These are phyloP conservation scores for Cryptococcus maquisensis DNA, from an alignment of 1,284 basidiomycete genomes.

Conservation along the genomic window DNA sequence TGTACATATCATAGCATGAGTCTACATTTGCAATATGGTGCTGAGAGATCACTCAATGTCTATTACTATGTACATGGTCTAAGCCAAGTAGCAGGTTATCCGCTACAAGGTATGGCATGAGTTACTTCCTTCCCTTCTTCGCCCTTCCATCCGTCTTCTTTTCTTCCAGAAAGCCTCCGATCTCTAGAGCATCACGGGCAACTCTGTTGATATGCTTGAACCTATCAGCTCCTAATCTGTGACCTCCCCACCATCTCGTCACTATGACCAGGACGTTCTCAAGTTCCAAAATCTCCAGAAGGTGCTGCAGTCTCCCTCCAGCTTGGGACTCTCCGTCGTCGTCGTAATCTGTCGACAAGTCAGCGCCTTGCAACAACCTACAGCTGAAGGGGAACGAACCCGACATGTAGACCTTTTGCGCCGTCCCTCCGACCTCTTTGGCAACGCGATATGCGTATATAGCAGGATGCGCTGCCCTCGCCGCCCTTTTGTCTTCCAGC, in stretches of 20 bases:
- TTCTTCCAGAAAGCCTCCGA: slow-evolving; percentile 54
- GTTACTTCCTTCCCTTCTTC: slow-evolving; percentile 20
- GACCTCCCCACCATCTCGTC: slow-evolving; percentile 52
- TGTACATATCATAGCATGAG: too few species aligned
- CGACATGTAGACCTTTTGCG: slow-evolving; percentile 33
- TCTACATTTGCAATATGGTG: too few species aligned
- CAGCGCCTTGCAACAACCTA: background rate
- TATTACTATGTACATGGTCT: background rate
- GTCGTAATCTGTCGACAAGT: slow-evolving; percentile 66
- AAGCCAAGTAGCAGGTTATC: background rate
- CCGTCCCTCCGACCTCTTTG: slow-evolving; percentile 37
- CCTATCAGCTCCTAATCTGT: slow-evolving; percentile 76
- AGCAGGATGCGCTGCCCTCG: slow-evolving; percentile 74
- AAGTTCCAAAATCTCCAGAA: slow-evolving; percentile 72
- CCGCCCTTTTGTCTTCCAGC: slow-evolving; percentile 58
- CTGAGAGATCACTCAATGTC: too few species aligned
- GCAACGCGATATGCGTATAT: slow-evolving; percentile 67
- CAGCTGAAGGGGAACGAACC: slow-evolving; percentile 26
- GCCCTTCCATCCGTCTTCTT: slow-evolving; percentile 15
- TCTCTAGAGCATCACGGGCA: slow-evolving; percentile 75
- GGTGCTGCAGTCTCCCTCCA: slow-evolving; percentile 76
- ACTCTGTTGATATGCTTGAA: slow-evolving; percentile 92
- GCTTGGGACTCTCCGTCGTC: slow-evolving; percentile 91
- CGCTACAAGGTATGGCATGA: background rate
- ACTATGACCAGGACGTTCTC: slow-evolving; percentile 76